Base-by-base conservation (phyloP, 2,329 filamentous ascomycete species). In the Endocalyx cinctus region DNA sequence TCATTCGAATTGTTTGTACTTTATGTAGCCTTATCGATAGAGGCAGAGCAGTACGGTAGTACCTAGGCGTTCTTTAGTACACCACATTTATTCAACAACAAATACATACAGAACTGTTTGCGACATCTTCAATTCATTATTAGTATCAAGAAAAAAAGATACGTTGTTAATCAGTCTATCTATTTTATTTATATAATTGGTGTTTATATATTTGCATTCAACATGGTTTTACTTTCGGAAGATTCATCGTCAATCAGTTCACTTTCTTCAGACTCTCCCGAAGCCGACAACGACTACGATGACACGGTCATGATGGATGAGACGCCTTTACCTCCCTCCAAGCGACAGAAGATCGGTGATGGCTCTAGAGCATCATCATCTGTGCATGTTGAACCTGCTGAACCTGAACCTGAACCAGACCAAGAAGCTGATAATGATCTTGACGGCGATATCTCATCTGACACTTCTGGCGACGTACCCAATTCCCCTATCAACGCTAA, bases 391-490 rank as follows among this genome's bases (percentile, higher is more conserved):
- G 66, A 67, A 4, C 64, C 64, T 10, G n/a, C n/a, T n/a, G n/a
- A n/a, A n/a, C n/a, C n/a, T n/a, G n/a, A n/a, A n/a, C n/a, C n/a
- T n/a, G 63, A 70, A 32, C 59, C 72, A 39, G 60, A 79, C 58
- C 59, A 46, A 20, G 52, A 57, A 19, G 39, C 50, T 5, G 53
- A 55, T 14, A 46, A 48, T 29, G 48, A 56, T 47, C 63, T 77
- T 27, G 72, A 76, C 39, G 70, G 67, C 48, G 84, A 88, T 34
- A 82, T 97, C 39, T 95, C 88, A 6, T 87, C 86, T 33, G 92
- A 98, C 62, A 94, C 86, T 31, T 89, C 86, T 20, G 87, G 87
- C 58, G 88, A 87, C 37, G 78, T 89, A 30, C 85, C 85, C 17
- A 82, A 77, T 54, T 86, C 82, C 2, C 79, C 79, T 12, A 66